phyloP scores from a whole-genome alignment of 495 filamentous ascomycete genomes.

The Neurospora terricola region DNA sequence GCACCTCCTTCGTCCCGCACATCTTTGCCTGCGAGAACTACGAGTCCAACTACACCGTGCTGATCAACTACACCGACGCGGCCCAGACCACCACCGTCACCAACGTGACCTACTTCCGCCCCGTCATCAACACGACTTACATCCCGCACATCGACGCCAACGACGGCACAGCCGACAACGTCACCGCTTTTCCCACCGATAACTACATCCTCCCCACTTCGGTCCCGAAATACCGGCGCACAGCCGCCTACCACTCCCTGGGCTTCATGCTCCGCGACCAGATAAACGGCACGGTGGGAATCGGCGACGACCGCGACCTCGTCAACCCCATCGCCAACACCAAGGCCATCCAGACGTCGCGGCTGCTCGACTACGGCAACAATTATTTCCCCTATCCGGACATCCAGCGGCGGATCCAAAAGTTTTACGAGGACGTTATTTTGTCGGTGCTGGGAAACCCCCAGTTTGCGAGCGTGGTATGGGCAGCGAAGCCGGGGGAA shows the following conservation, averaged over 20 bases:
- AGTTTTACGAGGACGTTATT: conserved; percentile 28
- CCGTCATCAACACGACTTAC: conserved; percentile 28
- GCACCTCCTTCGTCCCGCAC: conserved; percentile 23
- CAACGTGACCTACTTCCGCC: conserved; percentile 14
- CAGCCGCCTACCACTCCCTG: conserved; percentile 27
- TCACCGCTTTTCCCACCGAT: conserved; percentile 21
- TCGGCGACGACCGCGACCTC: conserved; percentile 12
- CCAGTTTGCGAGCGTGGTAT: conserved; percentile 25
- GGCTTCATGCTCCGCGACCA: conserved; percentile 21
- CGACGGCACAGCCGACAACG: conserved; percentile 29
- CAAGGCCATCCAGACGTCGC: conserved; percentile 22
- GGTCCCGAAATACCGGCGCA: conserved; percentile 17
- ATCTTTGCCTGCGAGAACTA: conserved; percentile 31
- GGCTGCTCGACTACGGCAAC: conserved; percentile 17
- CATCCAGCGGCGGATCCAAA: conserved; percentile 13
- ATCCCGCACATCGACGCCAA: conserved; percentile 18
- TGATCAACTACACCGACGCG: conserved; percentile 22
- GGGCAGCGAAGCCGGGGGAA: conserved; percentile 23
- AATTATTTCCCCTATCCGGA: conserved; percentile 20
- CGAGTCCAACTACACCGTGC: conserved; percentile 24
- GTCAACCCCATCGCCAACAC: conserved; percentile 27
- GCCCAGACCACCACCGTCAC: conserved; percentile 20
- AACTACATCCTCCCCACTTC: conserved; percentile 26
- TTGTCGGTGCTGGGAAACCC: conserved; percentile 24
- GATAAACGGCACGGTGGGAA: conserved; percentile 25